Evolutionary conservation across 352 stramenopile species (phyloP).

Genomic region (Phytophthora parvispora): DNA sequence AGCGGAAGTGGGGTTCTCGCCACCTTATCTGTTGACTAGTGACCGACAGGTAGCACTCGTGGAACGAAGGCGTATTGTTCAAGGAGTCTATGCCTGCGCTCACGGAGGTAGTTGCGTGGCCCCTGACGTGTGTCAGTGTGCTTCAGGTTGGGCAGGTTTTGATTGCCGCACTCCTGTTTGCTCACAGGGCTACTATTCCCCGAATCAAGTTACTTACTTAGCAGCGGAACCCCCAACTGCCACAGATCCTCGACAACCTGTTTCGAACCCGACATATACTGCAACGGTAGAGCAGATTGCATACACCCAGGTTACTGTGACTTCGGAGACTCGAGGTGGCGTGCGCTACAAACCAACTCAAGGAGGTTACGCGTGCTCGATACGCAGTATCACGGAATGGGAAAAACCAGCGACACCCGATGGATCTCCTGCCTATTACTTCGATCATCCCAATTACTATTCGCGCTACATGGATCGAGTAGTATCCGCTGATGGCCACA

Average conservation of each 20-base stretch:
- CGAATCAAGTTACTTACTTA: constrained; percentile 82
- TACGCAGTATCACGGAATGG: constrained; percentile 95
- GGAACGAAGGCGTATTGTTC: constrained; percentile 82
- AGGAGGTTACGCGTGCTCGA: constrained; percentile 96
- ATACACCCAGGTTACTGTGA: constrained; percentile 57
- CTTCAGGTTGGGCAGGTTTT: constrained; percentile 95
- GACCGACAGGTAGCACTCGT: constrained; percentile 95
- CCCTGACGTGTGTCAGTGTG: constrained; percentile 94
- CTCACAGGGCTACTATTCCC: constrained; percentile 94
- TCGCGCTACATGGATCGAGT: constrained; percentile 96
- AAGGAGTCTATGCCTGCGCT: constrained; percentile 96
- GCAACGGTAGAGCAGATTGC: constrained; percentile 62
- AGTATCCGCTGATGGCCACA: constrained; percentile 78
- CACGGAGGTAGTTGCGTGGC: constrained; percentile 94
- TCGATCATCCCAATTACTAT: constrained; percentile 97
- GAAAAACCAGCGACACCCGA: constrained; percentile 86
- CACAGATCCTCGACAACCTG: constrained; percentile 55
- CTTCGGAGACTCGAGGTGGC: constrained; percentile 44
- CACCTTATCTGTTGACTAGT: constrained; percentile 65
- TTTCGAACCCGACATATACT: constrained; percentile 74
- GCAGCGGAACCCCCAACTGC: constrained; percentile 65
- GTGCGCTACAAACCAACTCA: constrained; percentile 80
- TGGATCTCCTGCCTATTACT: constrained; percentile 79
- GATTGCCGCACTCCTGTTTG: constrained; percentile 97
- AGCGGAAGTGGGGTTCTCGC: constrained; percentile 55